A percentile compares a stretch with the other conserved stretches of the same genome.
phyloP scores from a whole-genome alignment of 495 filamentous ascomycete species.

The Neurospora cerealis region DNA sequence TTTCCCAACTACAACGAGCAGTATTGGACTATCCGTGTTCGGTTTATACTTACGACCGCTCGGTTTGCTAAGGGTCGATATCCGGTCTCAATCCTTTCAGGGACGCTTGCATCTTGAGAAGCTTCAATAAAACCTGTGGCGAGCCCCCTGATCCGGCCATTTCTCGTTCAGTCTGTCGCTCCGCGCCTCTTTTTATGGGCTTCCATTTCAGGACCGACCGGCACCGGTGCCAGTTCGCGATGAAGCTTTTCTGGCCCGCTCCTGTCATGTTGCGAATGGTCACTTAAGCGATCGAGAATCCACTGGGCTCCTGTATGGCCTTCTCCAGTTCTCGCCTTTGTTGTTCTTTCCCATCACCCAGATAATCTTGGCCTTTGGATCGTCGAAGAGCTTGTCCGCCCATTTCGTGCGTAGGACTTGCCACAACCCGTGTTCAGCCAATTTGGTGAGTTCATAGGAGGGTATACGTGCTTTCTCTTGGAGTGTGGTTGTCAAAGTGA shows the following conservation, averaged over 20 bases:
- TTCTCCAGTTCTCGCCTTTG: constrained; percentile 53
- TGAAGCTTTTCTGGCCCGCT: neutral
- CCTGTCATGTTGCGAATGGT: neutral
- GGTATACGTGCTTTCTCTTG: constrained; percentile 42
- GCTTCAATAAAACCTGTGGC: constrained; percentile 52
- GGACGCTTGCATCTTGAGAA: constrained; percentile 30
- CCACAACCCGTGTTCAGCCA: constrained; percentile 61
- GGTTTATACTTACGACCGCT: neutral
- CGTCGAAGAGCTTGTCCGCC: constrained; percentile 65
- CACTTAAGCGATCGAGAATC: neutral
- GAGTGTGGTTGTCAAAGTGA: constrained; percentile 54
- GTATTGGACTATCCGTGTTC: neutral
- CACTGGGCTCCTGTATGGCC: neutral
- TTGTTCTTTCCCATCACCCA: constrained; percentile 53
- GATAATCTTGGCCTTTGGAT: constrained; percentile 61
- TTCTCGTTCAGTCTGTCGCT: neutral
- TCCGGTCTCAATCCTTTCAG: neutral
- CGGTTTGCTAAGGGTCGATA: neutral
- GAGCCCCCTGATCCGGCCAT: constrained; percentile 32
- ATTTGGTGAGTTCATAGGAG: constrained; percentile 66
- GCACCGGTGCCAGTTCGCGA: neutral
- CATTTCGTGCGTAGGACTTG: constrained; percentile 73
- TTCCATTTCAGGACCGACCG: neutral
- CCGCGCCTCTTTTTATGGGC: neutral
- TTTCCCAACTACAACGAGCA: neutral